These are phyloP conservation scores for Trametes coccinea DNA, from an alignment of 768 basidiomycete genomes.

Conservation along the genomic window DNA sequence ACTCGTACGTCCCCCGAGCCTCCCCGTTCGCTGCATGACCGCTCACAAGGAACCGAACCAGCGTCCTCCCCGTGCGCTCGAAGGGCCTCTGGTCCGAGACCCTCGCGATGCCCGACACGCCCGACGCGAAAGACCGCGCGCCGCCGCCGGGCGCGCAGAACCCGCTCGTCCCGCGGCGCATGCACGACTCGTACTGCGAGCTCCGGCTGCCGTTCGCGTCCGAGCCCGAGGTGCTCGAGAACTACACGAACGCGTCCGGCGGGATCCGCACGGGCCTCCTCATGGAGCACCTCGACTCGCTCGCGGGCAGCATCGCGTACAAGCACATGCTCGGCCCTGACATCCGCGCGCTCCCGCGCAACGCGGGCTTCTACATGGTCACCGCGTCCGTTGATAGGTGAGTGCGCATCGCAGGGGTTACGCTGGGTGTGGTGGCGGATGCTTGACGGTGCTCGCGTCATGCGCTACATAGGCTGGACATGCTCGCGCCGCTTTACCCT, in stretches of 20 bases:
- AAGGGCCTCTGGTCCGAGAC: slow-evolving; percentile 60
- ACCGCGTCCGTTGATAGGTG: slow-evolving; percentile 82
- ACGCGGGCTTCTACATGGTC: slow-evolving; percentile 77
- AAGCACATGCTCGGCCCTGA: slow-evolving; percentile 75
- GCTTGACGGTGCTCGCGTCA: no score
- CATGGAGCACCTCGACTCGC: slow-evolving; percentile 80
- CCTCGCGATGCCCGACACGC: slow-evolving; percentile 20
- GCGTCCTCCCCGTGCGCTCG: slow-evolving; percentile 57
- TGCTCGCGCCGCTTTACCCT: slow-evolving; percentile 60
- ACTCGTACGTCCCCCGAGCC: slow-evolving; percentile 16
- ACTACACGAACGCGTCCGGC: slow-evolving; percentile 70
- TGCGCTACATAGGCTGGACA: slow-evolving; percentile 71
- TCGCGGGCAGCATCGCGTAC: slow-evolving; percentile 85
- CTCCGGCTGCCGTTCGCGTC: slow-evolving; percentile 64
- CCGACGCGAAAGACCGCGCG: slow-evolving; percentile 22
- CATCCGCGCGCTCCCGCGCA: slow-evolving; percentile 54
- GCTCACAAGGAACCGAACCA: slow-evolving; percentile 27
- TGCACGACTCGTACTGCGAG: slow-evolving; percentile 75
- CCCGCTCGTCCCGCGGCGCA: slow-evolving; percentile 46
- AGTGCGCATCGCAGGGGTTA: slow-evolving; percentile 1
- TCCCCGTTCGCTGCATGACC: not conserved
- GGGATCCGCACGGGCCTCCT: slow-evolving; percentile 72
- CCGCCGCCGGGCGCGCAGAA: slow-evolving; percentile 17
- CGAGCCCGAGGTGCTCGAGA: slow-evolving; percentile 57
- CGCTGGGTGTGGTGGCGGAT: no score